Evolutionary conservation across 2,329 filamentous ascomycete genomes (phyloP).

Genomic region (Dryadomyces sulphureus): DNA sequence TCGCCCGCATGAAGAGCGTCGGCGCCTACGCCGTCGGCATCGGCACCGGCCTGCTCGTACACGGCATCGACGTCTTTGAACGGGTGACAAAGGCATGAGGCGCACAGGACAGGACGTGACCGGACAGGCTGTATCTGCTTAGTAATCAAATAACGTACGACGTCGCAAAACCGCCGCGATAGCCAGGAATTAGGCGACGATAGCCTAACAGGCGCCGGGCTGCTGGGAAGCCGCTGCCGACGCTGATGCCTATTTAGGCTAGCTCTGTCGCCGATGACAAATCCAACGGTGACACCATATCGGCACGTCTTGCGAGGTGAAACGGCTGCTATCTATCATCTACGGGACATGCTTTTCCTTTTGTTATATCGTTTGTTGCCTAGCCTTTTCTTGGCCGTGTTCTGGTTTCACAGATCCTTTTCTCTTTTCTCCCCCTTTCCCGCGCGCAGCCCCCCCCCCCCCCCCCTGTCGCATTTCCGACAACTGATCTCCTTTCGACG

Average conservation of each 20-base stretch:
- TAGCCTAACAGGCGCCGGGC: background rate
- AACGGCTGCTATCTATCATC: no score
- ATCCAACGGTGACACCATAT: no score
- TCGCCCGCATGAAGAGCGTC: constrained; percentile 47
- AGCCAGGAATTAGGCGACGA: no score
- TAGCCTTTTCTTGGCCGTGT: no score
- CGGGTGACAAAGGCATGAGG: constrained; percentile 38
- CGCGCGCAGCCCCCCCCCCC: no score
- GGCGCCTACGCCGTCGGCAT: constrained; percentile 55
- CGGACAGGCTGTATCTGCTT: no score
- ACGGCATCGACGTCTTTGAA: constrained; percentile 47
- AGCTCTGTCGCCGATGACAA: background rate
- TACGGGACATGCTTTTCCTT: background rate
- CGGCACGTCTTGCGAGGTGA: no score
- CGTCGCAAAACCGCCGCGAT: background rate
- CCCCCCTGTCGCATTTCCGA: background rate
- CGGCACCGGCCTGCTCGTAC: constrained; percentile 52
- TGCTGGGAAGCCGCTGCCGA: background rate
- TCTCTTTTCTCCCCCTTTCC: background rate
- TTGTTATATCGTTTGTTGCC: background rate
- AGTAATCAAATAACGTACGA: background rate
- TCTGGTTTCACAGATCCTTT: no score
- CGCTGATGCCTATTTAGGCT: background rate
- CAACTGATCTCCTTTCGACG: background rate
- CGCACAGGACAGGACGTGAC: no score